Conservation (phyloP, 2,329 filamentous ascomycete species). For the Beauveria scarabaeidicola region DNA sequence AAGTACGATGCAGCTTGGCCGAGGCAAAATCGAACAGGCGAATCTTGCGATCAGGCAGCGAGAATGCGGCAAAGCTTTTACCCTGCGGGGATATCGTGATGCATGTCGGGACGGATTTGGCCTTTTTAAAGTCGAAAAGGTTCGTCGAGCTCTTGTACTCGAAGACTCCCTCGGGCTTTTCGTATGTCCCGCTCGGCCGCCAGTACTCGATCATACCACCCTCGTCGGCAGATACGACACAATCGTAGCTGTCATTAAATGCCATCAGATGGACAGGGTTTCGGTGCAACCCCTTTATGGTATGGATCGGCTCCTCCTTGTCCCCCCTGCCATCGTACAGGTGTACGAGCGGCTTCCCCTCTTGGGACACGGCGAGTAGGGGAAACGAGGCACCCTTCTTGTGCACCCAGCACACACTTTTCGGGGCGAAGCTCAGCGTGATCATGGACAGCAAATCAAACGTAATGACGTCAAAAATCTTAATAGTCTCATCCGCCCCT, state of each 20-base stretch:
- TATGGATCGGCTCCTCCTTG: slow-evolving; percentile 65
- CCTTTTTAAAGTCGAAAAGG: slow-evolving; percentile 94
- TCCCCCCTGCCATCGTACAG: slow-evolving; percentile 90
- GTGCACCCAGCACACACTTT: slow-evolving; percentile 87
- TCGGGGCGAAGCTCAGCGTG: slow-evolving; percentile 64
- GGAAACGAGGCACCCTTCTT: slow-evolving; percentile 79
- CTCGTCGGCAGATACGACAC: slow-evolving; percentile 82
- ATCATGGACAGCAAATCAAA: slow-evolving; percentile 83
- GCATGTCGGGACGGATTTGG: slow-evolving; percentile 74
- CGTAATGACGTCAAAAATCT: slow-evolving; percentile 75
- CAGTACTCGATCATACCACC: slow-evolving; percentile 96
- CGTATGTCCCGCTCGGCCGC: slow-evolving; percentile 70
- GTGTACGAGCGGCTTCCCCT: slow-evolving; percentile 61
- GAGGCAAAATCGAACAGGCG: slow-evolving; percentile 88
- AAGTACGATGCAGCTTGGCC: slow-evolving; percentile 81
- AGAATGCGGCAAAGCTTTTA: slow-evolving; percentile 78
- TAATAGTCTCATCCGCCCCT: slow-evolving; percentile 68
- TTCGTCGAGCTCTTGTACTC: slow-evolving; percentile 89
- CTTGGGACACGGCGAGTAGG: slow-evolving; percentile 73
- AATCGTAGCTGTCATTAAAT: slow-evolving; percentile 84
- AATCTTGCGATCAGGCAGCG: slow-evolving; percentile 87
- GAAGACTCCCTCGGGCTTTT: slow-evolving; percentile 89
- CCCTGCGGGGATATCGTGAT: slow-evolving; percentile 81
- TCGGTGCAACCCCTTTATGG: slow-evolving; percentile 70
- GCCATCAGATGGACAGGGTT: slow-evolving; percentile 75